phyloP scores from a whole-genome alignment of 2,329 filamentous ascomycete genomes.

The Fragosphaeria purpurea region DNA sequence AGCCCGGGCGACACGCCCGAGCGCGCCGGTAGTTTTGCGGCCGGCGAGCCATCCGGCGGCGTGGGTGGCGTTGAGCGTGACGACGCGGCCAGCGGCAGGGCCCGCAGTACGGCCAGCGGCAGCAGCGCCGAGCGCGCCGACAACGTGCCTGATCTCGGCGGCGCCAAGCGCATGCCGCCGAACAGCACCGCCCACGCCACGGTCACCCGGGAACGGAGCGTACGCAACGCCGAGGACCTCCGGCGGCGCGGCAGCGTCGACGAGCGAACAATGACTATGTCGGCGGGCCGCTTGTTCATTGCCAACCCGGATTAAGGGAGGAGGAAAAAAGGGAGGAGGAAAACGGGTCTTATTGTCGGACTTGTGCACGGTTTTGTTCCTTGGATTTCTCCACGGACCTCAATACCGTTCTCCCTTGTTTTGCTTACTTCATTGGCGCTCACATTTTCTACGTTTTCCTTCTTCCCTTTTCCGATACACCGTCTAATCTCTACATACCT shows the following conservation, averaged over 20 bases:
- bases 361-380: too few relatives aligned
- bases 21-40: constrained; percentile 41
- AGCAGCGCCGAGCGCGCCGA: constrained; percentile 54
- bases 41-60: constrained; percentile 14
- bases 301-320: constrained; percentile 63
- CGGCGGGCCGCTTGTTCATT: constrained; percentile 65
- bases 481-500: too few relatives aligned
- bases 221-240: constrained; percentile 61
- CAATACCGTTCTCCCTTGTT: too few relatives aligned
- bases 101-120: constrained; percentile 42
- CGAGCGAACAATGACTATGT: constrained; percentile 69
- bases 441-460: too few relatives aligned
- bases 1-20: constrained; percentile 49
- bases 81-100: constrained; percentile 36
- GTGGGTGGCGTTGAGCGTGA: constrained; percentile 19
- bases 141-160: constrained; percentile 44
- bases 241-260: constrained; percentile 72
- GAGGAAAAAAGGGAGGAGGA: too few relatives aligned
- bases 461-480: too few relatives aligned
- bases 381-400: too few relatives aligned
- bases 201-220: constrained; percentile 53
- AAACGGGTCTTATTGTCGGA: too few relatives aligned
- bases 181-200: constrained; percentile 50
- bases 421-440: too few relatives aligned
- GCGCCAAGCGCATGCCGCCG: constrained; percentile 40